Base-by-base conservation (phyloP, 2,329 filamentous ascomycete genomes). In the Magnaporthiopsis poae region DNA sequence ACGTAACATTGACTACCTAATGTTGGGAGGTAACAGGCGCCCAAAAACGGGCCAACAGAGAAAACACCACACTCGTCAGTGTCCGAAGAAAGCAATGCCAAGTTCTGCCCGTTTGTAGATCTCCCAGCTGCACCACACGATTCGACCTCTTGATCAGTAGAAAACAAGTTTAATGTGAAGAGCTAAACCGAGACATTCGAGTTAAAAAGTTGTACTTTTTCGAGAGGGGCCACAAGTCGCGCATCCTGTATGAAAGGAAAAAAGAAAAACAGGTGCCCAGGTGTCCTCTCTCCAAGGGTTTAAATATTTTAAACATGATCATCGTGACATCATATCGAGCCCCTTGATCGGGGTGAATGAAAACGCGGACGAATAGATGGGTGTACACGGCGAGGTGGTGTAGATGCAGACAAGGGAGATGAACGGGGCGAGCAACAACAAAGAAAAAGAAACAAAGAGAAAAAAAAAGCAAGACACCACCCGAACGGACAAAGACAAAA, bases 401-500 rank as follows among this genome's bases (percentile, higher is more conserved):
- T 21, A 56, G 46, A 56, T 56, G 46, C n/a, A 56, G 21, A n/a
- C 18, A 31, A 31, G 31, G 46, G 46, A 13, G 46, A 31, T 25
- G 18, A 25, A 11, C 12, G 8, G 21, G 46, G 46, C 5, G n/a
- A 65, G 67, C 67, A 64, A 36, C 2, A 31, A 31, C 2, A 31
- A 31, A 31, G 5, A 27, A 27, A 27, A 27, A 31, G 0, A 31
- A 31, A 31, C 31, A 31, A 31, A 31, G 5, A 7, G 5, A 31
- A 31, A 31, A 31, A 31, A 31, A 66, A 46, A 64, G 65, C 31
- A 60, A 62, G 27, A 63, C 59, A 65, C 65, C 36, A 27, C 66
- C 62, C 64, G 64, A 65, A 67, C 66, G 62, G 35, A 15, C 2
- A 15, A 27, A 63, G 39, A 56, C 46, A 56, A 56, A 21, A 56